Conservation (phyloP, 2,329 filamentous ascomycete species). For the Polytolypa hystricis region DNA sequence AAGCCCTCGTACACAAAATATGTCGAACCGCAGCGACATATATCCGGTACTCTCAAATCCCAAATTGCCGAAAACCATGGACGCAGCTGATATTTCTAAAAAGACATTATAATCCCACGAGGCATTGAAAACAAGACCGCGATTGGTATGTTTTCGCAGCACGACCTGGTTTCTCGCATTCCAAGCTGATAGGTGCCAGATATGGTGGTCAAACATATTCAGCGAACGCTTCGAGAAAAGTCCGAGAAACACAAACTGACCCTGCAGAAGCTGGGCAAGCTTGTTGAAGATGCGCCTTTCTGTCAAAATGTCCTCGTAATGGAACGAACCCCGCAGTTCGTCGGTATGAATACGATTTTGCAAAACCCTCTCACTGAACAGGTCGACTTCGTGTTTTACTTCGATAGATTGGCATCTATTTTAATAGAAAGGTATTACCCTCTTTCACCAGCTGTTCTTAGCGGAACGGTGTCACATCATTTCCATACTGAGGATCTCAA, state of each 20-base stretch:
- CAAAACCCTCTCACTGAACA: constrained; percentile 65
- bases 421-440: constrained; percentile 65
- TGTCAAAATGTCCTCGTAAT: constrained; percentile 65
- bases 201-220: constrained; percentile 91
- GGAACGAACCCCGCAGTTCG: constrained; percentile 66
- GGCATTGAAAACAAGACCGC: constrained; percentile 92
- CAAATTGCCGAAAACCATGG: not conserved
- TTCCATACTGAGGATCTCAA: no score
- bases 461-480: no score
- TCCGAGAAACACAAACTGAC: constrained; percentile 72
- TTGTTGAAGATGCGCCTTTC: constrained; percentile 59
- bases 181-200: constrained; percentile 35
- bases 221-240: constrained; percentile 76
- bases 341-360: constrained; percentile 82
- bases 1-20: constrained; percentile 95
- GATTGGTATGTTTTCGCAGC: constrained; percentile 43
- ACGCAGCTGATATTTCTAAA: constrained; percentile 5
- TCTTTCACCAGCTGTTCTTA: no score
- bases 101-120: constrained; percentile 85
- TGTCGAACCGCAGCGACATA: constrained; percentile 81
- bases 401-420: constrained; percentile 76
- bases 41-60: constrained; percentile 50
- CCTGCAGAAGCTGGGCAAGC: constrained; percentile 62
- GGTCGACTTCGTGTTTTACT: constrained; percentile 96
- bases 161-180: no score